These are phyloP conservation scores for Trichosporon ovoides DNA, from an alignment of 1,284 basidiomycete species.

Conservation along the genomic window DNA sequence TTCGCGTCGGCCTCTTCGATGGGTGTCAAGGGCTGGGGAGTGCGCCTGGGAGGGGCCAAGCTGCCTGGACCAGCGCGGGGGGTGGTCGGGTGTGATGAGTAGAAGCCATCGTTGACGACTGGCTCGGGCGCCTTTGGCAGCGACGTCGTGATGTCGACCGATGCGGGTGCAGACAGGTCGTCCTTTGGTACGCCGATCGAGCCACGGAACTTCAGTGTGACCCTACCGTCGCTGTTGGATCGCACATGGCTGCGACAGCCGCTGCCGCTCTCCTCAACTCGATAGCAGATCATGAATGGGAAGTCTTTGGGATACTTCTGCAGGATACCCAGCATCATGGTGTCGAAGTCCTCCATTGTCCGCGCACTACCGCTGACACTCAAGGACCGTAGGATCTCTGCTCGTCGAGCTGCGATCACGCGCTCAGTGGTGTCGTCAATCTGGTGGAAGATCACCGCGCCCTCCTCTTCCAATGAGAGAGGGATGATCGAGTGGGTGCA, in stretches of 20 bases:
- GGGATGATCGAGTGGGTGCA: neutral
- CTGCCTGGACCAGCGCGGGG: no score
- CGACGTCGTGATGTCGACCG: constrained; percentile 9
- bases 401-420: neutral
- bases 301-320: constrained; percentile 4
- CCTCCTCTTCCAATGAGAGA: neutral
- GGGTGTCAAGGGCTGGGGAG: neutral
- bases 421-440: neutral
- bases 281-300: constrained; percentile 38
- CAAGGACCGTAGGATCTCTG: neutral
- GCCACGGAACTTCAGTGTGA: neutral
- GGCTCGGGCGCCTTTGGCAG: constrained; percentile 16
- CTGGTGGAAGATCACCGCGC: neutral
- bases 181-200: constrained; percentile 36
- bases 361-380: constrained; percentile 15
- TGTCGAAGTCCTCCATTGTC: constrained; percentile 37
- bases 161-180: constrained; percentile 29
- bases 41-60: neutral
- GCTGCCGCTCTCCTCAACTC: constrained; percentile 32
- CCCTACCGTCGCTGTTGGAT: neutral
- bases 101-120: constrained; percentile 25
- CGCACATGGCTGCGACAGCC: no score
- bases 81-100: no score
- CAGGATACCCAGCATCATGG: constrained; percentile 32
- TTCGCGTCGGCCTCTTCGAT: neutral